Evolutionary conservation across 176 grass and related monocot species (phyloP), one percentile per base, ranked within the genome.

Genomic region (Juncus effusus): DNA sequence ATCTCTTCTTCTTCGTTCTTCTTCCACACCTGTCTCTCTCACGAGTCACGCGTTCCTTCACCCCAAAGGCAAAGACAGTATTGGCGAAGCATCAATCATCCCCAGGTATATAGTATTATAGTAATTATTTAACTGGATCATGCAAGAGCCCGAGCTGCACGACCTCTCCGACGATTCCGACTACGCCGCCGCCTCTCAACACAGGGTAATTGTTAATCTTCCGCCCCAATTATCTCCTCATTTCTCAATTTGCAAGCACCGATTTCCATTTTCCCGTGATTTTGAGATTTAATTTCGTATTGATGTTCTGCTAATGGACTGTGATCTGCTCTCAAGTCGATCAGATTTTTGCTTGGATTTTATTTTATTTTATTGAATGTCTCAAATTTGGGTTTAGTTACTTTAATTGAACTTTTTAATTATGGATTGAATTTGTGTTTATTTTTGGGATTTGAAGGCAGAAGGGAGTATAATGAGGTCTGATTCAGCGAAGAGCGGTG

Each of bases 151-250:
- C 59, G 94, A 99, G 39, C 78, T 75, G 55, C 79, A 90, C 78
- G 94, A 99, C 56, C 76, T 93, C 83, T 89, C 94, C 68, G 94
- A 99, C 88, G 94, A 99, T 71, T 66, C 85, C 57, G 94, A 99
- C 39, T 99, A 99, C 80, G 94, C 85, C 28, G 88, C 77, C 42
- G 90, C 90, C n/a, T 84, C 81, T 38, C 81, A 63, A n/a, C 69
- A 74, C 16, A 60, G 56, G 63, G 93, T 75, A 13, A 47, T 47
- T 9, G 9, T 9, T 47, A 5, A 38, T 65, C 42, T 40, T 2
- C 36, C 45, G 8, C 74, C 6, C 40, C 63, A 80, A 67, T 61
- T 14, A n/a, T 65, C 6, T 42, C 36, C n/a, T n/a, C 72, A 50
- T 42, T 6, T 45, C 51, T 54, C 16, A 10, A 38, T 39, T 12